Evolutionary conservation across 805 yeast genomes (phyloP), one percentile per base, ranked within the genome.

Genomic region (Wickerhamiella shivajii): DNA sequence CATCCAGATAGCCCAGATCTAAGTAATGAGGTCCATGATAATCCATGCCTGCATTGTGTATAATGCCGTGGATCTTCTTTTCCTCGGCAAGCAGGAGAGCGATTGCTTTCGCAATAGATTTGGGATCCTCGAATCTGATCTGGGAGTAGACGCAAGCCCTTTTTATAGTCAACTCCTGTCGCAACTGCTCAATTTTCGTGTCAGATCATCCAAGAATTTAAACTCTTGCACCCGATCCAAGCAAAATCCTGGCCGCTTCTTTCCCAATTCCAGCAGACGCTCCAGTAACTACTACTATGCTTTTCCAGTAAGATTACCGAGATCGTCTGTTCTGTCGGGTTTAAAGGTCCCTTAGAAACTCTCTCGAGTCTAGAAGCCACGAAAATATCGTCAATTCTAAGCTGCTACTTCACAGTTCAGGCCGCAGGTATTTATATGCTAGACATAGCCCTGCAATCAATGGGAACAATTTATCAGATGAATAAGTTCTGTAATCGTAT

Each of bases 41-140:
- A 18, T 39, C 41, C 19, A 37, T 41, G 12, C 46, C 48, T 5
- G 48, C 48, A 44, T 63, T 63, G 34, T 57, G 52, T 21, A 62
- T 44, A 18, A 58, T 49, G 7, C 53, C 42, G 33, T 62, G 55
- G 24, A 62, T 33, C 10, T 41, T 38, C 5, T 40, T 35, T 7
- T 53, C 50, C 18, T 43, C 38, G 12, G 31, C 24, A 6, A 46
- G 26, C 18, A 59, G 38, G 24, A 46, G 39, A 10, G 49, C 50
- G n/a, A 49, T 57, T 1, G 57, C 67, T 18, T 56, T 46, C 39
- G 52, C 54, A 38, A 65, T 51, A 2, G 62, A 51, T 3, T 55
- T 38, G 39, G 67, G 46, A 43, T 69, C 72, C 18, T 48, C 48
- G 37, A 35, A 40, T 24, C 29, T 53, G 24, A 37, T 36, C 4